Percentiles rank a stretch among this genome's conserved stretches.
These are phyloP conservation scores for Colletotrichum orchidophilum DNA, from an alignment of 2,329 filamentous ascomycete genomes.

Conservation along the genomic window DNA sequence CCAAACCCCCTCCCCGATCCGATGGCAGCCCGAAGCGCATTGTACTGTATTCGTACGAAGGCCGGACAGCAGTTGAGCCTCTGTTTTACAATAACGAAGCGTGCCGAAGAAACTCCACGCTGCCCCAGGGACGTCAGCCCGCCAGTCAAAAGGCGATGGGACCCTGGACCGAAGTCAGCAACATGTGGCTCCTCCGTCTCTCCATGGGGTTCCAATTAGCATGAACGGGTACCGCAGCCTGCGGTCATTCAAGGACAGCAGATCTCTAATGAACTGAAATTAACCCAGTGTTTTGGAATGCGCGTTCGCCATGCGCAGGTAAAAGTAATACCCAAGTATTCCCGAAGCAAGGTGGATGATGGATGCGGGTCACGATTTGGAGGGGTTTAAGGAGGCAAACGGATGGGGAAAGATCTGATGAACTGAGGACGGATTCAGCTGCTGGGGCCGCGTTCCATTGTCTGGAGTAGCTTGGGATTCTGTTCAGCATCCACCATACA, in stretches of 20 bases:
- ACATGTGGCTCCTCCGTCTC: not conserved
- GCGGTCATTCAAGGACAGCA: not conserved
- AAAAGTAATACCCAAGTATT: conserved; percentile 13
- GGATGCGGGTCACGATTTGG: conserved; percentile 10
- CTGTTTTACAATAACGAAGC: not conserved
- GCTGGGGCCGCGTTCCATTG: conserved; percentile 1
- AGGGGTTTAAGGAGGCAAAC: conserved; percentile 15
- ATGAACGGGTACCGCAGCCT: conserved; percentile 25
- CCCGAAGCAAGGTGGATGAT: conserved; percentile 1
- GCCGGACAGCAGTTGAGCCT: not conserved
- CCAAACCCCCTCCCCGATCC: not conserved
- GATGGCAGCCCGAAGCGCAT: conserved; percentile 27
- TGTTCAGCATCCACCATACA: not conserved
- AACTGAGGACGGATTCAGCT: conserved; percentile 16
- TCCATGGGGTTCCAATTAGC: conserved; percentile 12
- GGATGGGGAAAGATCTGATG: conserved; percentile 30
- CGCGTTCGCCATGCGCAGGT: conserved; percentile 9
- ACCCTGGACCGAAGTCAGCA: not conserved
- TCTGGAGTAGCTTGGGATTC: not conserved
- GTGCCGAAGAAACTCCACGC: not conserved
- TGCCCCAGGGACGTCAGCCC: not conserved
- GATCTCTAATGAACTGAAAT: conserved; percentile 7
- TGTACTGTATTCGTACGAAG: not conserved
- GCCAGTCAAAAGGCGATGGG: not conserved
- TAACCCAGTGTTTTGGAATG: conserved; percentile 4